Percentiles rank a stretch among this genome's conserved stretches.
Conservation (phyloP, 2,329 filamentous ascomycete species). For the Cercospora beticola region DNA sequence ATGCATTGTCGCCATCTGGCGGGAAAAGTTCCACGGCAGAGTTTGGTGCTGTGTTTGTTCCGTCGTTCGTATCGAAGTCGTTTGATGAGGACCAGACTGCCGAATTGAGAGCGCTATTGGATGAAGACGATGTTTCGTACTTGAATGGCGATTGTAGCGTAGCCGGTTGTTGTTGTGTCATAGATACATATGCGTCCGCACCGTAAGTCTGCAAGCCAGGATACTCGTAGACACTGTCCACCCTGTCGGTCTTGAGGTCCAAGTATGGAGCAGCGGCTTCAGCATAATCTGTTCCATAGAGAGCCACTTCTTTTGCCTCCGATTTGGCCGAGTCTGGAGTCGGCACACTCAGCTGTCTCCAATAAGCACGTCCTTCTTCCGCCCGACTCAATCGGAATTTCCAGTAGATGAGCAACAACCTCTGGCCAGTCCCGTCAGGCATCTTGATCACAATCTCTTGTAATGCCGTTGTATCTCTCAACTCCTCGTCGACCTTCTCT, state of each 20-base stretch:
- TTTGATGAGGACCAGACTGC: conserved; percentile 27
- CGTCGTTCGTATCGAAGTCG: conserved; percentile 18
- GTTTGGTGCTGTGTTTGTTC: conserved; percentile 17
- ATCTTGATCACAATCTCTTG: conserved; percentile 44
- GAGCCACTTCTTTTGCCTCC: background rate
- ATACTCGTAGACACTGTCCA: conserved; percentile 30
- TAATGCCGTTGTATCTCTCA: conserved; percentile 43
- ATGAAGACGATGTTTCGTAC: conserved; percentile 30
- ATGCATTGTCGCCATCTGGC: conserved; percentile 36
- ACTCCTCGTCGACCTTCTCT: conserved; percentile 32
- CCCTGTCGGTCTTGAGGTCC: conserved; percentile 20
- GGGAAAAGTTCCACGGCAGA: conserved; percentile 20
- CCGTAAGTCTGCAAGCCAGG: conserved; percentile 9
- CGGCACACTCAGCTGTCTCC: conserved; percentile 31
- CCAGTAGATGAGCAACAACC: conserved; percentile 35
- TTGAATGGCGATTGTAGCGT: conserved; percentile 36
- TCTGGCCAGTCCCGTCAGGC: conserved; percentile 32
- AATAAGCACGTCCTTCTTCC: conserved; percentile 30
- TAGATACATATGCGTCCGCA: conserved; percentile 17
- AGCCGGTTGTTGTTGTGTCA: conserved; percentile 11
- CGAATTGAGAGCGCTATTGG: conserved; percentile 32
- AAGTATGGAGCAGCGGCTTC: background rate
- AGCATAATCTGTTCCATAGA: background rate
- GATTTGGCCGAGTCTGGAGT: conserved; percentile 1
- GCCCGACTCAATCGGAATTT: conserved; percentile 30